Conservation (phyloP, 2,329 filamentous ascomycete species). For the Massarina eburnea region DNA sequence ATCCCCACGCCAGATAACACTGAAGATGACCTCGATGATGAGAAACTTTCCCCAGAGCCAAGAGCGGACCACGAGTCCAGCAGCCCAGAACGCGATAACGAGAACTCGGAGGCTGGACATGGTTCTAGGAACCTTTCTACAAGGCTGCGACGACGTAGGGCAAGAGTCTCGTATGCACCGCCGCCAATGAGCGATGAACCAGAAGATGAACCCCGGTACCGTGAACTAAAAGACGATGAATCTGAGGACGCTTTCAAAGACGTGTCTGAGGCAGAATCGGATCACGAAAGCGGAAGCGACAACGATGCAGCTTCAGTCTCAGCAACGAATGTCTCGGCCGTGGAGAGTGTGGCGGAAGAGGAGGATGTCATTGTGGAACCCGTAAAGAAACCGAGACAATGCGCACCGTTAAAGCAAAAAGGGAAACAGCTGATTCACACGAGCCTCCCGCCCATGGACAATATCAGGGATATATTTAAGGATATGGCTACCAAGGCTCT, state of each 20-base stretch:
- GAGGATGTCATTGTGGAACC: slow-evolving; percentile 2
- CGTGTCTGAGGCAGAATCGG: neutral
- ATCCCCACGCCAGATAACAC: no score
- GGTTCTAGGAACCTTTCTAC: no score
- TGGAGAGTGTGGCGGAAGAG: slow-evolving; percentile 1
- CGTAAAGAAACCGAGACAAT: neutral
- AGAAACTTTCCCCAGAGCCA: no score
- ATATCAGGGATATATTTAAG: slow-evolving; percentile 53
- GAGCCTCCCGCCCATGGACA: slow-evolving; percentile 49
- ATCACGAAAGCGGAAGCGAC: slow-evolving; percentile 4
- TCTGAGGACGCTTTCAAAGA: slow-evolving; percentile 6
- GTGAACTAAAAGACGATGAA: no score
- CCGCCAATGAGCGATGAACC: no score
- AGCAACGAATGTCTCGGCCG: neutral
- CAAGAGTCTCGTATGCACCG: no score
- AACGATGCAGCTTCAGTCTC: slow-evolving; percentile 1
- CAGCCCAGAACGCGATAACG: no score
- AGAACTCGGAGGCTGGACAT: no score
- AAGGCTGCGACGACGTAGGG: no score
- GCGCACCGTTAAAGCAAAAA: neutral
- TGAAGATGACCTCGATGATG: no score
- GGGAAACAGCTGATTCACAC: slow-evolving; percentile 30
- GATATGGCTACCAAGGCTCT: slow-evolving; percentile 49
- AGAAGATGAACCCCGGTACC: no score
- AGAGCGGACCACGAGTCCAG: no score